Evolutionary conservation across 768 basidiomycete species (phyloP), one percentile per base, ranked within the genome.

Genomic region (Serpula lacrymans): DNA sequence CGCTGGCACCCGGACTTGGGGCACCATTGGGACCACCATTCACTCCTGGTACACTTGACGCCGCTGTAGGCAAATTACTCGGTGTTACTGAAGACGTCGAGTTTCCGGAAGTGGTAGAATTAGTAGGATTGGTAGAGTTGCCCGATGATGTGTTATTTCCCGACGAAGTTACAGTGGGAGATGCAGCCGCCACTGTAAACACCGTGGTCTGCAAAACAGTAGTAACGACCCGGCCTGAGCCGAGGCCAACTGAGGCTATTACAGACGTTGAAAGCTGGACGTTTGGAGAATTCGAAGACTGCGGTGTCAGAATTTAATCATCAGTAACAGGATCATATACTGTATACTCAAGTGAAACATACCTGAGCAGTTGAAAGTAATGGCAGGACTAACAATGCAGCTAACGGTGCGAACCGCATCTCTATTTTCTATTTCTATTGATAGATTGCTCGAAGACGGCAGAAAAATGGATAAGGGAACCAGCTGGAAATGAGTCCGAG

Each of bases 41-140:
- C 23, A 21, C 84, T 25, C 74, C 82, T 21, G 70, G 58, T 22
- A 82, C 61, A 39, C 63, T 56, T 16, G 78, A 61, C 3, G 82
- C 63, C 1, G 84, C 84, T 8, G 84, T 85, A 6, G 84, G 75
- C 7, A 77, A 64, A n/a, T 71, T 59, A 9, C 61, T 59, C 1
- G 68, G 58, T 2, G 71, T 22, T 18, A 35, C 59, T 4, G 70
- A 61, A 2, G 78, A 52, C 17, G 54, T 42, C n/a, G 68, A 51
- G 39, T 65, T 67, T 37, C 58, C 57, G 24, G 43, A 41, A 11
- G 56, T 29, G 12, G 50, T 34, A n/a, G n/a, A n/a, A n/a, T n/a
- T n/a, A n/a, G n/a, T n/a, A n/a, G n/a, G n/a, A n/a, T n/a, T n/a
- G n/a, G n/a, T n/a, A 31, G 45, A 38, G 48, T 30, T 58, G 25